Percentiles rank a stretch among this genome's conserved stretches.
Evolutionary conservation across 108 stramenopile species (phyloP).

Genomic region (Schizochytrium sp.): DNA sequence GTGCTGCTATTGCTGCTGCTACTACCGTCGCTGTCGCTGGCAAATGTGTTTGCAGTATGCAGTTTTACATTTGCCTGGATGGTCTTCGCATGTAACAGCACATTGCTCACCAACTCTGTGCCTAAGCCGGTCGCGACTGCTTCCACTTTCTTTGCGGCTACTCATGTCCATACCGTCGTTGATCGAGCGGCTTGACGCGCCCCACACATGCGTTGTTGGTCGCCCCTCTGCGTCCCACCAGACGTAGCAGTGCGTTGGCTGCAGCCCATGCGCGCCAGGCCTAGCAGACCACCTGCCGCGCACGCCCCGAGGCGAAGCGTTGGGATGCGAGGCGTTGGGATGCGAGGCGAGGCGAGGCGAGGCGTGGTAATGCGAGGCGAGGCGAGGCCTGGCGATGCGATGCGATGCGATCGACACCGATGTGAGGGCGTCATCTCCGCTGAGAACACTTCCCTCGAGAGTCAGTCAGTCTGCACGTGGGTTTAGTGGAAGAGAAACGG

Average conservation of each 20-base stretch:
- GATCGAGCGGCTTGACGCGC: neutral
- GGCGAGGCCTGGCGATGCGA: neutral
- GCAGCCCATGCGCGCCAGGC: neutral
- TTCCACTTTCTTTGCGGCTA: too few relatives aligned
- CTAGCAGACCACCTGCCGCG: neutral
- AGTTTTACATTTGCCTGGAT: neutral
- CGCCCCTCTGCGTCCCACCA: neutral
- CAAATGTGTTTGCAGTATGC: neutral
- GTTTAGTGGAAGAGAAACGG: neutral
- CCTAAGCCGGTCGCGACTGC: too few relatives aligned
- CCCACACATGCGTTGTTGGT: neutral
- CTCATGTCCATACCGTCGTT: too few relatives aligned
- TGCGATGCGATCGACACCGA: too few relatives aligned
- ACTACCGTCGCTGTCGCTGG: neutral
- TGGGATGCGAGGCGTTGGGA: neutral
- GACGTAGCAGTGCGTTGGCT: neutral
- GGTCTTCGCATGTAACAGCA: too few relatives aligned
- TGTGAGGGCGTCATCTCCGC: neutral
- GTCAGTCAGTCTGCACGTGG: neutral
- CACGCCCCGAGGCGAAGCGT: neutral
- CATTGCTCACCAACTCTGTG: too few relatives aligned
- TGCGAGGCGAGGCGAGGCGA: neutral
- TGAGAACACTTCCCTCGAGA: neutral
- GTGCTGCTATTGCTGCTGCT: neutral
- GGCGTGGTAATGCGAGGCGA: neutral